Conservation (phyloP, 2,329 filamentous ascomycete species). For the Sarocladium brachiariae region DNA sequence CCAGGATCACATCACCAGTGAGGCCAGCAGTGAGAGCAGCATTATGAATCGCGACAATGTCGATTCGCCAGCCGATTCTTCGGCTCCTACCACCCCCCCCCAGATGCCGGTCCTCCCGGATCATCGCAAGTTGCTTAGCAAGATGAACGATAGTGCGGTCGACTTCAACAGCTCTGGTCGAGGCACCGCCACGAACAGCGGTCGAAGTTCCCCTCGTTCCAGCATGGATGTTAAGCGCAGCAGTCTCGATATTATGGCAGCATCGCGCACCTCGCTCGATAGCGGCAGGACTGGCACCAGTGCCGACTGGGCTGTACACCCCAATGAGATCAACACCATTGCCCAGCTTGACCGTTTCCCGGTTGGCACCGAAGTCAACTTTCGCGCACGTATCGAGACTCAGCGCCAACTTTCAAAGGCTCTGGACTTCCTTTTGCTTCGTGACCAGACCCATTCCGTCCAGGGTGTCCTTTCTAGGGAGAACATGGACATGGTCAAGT, state of each 20-base stretch:
- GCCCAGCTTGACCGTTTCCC: constrained; percentile 29
- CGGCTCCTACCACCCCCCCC: constrained; percentile 3
- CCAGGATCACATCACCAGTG: constrained; percentile 8
- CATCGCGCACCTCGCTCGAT: constrained; percentile 17
- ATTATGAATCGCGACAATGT: constrained; percentile 9
- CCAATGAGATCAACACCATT: constrained; percentile 32
- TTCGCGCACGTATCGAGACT: constrained; percentile 43
- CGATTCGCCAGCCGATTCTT: constrained; percentile 4
- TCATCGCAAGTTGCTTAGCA: constrained; percentile 17
- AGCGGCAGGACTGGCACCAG: constrained; percentile 29
- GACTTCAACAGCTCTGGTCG: constrained; percentile 21
- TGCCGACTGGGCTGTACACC: constrained; percentile 31
- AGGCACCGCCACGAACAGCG: constrained; percentile 1
- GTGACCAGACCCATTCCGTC: constrained; percentile 75
- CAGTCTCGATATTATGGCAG: constrained; percentile 20
- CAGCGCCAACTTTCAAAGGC: constrained; percentile 75
- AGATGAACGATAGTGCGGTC: constrained; percentile 26
- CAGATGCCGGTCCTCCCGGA: constrained; percentile 6
- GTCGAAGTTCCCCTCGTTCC: constrained; percentile 17
- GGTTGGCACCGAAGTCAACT: constrained; percentile 32
- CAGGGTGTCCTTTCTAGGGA: constrained; percentile 65
- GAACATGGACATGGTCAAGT: constrained; percentile 69
- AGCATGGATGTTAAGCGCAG: constrained; percentile 20
- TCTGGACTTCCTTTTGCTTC: constrained; percentile 78
- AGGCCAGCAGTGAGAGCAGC: constrained; percentile 10